Conservation (phyloP, 805 yeast species). For the Clavispora carvajalis region DNA sequence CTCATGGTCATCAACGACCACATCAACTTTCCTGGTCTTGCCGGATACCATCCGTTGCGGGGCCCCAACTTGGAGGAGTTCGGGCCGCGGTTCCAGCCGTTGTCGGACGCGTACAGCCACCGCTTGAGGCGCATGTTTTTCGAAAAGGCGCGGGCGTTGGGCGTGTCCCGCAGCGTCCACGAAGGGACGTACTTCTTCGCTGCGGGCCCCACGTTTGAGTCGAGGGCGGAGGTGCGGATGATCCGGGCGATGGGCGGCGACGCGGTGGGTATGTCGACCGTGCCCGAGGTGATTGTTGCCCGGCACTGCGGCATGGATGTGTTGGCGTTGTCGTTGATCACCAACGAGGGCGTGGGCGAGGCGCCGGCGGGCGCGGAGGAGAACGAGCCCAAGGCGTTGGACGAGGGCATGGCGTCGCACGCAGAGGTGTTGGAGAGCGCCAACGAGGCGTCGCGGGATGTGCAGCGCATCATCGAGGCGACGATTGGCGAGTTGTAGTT, state of each 20-base stretch:
- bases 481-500: constrained; percentile 43
- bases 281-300: constrained; percentile 91
- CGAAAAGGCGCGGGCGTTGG: constrained; percentile 41
- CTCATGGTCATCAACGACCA: constrained; percentile 89
- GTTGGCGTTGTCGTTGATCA: constrained; percentile 78
- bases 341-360: constrained; percentile 73
- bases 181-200: constrained; percentile 87
- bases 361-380: constrained; percentile 65
- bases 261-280: constrained; percentile 97
- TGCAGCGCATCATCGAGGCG: constrained; percentile 61
- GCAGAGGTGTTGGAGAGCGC: constrained; percentile 89
- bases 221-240: constrained; percentile 85
- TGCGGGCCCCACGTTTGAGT: constrained; percentile 92
- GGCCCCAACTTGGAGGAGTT: constrained; percentile 77
- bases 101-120: constrained; percentile 85
- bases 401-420: constrained; percentile 81
- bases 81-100: constrained; percentile 85
- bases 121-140: constrained; percentile 61
- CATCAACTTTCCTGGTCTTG: constrained; percentile 83
- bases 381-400: constrained; percentile 46
- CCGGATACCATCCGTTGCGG: constrained; percentile 81
- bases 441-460: constrained; percentile 73
- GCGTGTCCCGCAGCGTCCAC: constrained; percentile 57
- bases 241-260: constrained; percentile 75
- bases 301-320: constrained; percentile 82